phyloP scores from a whole-genome alignment of 2,329 filamentous ascomycete genomes.

The Hymenoscyphus scutula region DNA sequence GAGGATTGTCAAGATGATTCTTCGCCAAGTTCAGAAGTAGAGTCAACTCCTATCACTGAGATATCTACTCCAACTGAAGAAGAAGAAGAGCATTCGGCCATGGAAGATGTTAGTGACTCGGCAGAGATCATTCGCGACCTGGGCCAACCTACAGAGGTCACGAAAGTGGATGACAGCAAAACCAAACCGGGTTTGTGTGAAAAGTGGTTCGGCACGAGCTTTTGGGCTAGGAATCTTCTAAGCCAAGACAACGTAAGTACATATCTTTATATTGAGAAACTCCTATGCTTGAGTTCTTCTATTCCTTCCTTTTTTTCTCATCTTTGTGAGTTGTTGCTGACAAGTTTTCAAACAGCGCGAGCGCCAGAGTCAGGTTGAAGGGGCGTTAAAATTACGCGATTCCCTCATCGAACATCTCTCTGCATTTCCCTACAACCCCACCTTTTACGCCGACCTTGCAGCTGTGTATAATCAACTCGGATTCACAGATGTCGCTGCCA shows the following conservation, averaged over 20 bases:
- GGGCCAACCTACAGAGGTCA: background rate
- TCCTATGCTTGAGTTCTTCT: background rate
- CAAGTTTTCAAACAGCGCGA: background rate
- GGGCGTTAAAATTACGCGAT: conserved; percentile 17
- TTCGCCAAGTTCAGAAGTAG: background rate
- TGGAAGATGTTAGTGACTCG: background rate
- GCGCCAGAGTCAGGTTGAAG: conserved; percentile 19
- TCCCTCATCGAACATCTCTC: conserved; percentile 13
- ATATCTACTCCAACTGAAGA: background rate
- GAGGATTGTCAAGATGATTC: background rate
- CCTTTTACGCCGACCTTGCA: conserved; percentile 18
- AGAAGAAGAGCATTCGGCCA: background rate
- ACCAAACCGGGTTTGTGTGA: background rate
- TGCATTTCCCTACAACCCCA: conserved; percentile 24
- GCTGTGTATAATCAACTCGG: conserved; percentile 22
- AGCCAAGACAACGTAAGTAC: background rate
- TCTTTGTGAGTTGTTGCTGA: background rate
- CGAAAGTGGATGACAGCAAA: background rate
- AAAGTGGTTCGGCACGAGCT: background rate
- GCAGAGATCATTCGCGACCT: too few relatives aligned
- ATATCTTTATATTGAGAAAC: background rate
- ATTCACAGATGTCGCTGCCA: conserved; percentile 27
- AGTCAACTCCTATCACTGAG: background rate
- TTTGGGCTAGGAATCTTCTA: background rate
- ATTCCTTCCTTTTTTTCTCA: background rate